phyloP scores from a whole-genome alignment of 2,329 filamentous ascomycete genomes.

The Chrysoporthe deuterocubensis region DNA sequence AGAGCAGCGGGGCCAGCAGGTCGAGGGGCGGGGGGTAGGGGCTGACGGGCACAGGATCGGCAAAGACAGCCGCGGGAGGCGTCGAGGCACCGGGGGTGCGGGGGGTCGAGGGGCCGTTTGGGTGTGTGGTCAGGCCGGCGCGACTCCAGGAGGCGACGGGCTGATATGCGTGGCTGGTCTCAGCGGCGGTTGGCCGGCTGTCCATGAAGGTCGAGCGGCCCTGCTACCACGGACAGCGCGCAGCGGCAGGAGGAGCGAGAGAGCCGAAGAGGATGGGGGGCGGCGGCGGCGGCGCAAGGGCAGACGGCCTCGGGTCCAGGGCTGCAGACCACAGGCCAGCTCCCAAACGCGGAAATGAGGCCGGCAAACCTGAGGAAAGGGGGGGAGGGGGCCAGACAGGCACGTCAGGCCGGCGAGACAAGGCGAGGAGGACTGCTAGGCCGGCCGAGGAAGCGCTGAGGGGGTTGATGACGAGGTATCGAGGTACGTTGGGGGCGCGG shows the following conservation, averaged over 20 bases:
- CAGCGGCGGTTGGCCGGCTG: conserved; percentile 53
- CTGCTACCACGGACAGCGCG: conserved; percentile 17
- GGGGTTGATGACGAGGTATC: background rate
- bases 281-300: conserved; percentile 1
- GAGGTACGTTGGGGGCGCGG: background rate
- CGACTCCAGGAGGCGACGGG: conserved; percentile 45
- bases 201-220: conserved; percentile 50
- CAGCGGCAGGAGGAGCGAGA: conserved; percentile 19
- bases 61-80: conserved; percentile 37
- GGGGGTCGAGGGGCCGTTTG: conserved; percentile 35
- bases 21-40: conserved; percentile 46
- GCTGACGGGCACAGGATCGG: conserved; percentile 35
- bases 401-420: background rate
- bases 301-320: background rate
- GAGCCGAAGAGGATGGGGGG: background rate
- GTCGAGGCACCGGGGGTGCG: conserved; percentile 38
- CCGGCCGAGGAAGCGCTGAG: background rate
- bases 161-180: conserved; percentile 53
- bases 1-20: conserved; percentile 60
- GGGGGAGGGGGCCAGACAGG: background rate
- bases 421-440: background rate
- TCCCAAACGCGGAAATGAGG: background rate
- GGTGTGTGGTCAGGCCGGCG: conserved; percentile 30
- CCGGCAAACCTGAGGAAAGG: no score
- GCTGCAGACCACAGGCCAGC: conserved; percentile 10